Evolutionary conservation across 805 yeast genomes (phyloP).

Genomic region (Scheffersomyces coipomensis): DNA sequence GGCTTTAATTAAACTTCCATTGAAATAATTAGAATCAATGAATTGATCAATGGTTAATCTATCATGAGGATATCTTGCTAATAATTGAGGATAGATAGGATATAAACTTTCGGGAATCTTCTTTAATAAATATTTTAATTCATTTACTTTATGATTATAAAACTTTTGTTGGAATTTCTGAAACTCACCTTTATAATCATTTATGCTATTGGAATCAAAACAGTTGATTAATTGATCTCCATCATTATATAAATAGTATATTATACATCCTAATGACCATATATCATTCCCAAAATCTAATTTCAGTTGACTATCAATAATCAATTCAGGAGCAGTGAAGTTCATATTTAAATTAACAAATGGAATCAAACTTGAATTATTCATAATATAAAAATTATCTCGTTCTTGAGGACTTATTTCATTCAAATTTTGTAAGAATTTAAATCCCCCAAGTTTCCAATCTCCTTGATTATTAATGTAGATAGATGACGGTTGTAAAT

Average conservation of each 20-base stretch:
- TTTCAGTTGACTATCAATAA: constrained; percentile 53
- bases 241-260: constrained; percentile 65
- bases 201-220: constrained; percentile 48
- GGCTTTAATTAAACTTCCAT: constrained; percentile 78
- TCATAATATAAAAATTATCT: constrained; percentile 64
- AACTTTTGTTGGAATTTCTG: constrained; percentile 45
- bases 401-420: constrained; percentile 47
- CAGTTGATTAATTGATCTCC: constrained; percentile 43
- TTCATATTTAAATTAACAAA: constrained; percentile 70
- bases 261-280: constrained; percentile 79
- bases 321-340: constrained; percentile 82
- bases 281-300: constrained; percentile 72
- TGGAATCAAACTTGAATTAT: constrained; percentile 76
- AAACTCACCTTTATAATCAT: constrained; percentile 60
- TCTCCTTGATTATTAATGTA: constrained; percentile 82
- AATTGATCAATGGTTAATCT: constrained; percentile 64
- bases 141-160: constrained; percentile 34
- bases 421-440: constrained; percentile 45
- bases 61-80: constrained; percentile 56
- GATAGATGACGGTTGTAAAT: constrained; percentile 74
- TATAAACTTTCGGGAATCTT: constrained; percentile 58
- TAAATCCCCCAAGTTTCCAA: constrained; percentile 87
- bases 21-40: constrained; percentile 71
- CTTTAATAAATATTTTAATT: constrained; percentile 46
- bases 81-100: constrained; percentile 48